Base-by-base conservation (phyloP, 192 early-diverging fungal species). In the Allomyces macrogynus region DNA sequence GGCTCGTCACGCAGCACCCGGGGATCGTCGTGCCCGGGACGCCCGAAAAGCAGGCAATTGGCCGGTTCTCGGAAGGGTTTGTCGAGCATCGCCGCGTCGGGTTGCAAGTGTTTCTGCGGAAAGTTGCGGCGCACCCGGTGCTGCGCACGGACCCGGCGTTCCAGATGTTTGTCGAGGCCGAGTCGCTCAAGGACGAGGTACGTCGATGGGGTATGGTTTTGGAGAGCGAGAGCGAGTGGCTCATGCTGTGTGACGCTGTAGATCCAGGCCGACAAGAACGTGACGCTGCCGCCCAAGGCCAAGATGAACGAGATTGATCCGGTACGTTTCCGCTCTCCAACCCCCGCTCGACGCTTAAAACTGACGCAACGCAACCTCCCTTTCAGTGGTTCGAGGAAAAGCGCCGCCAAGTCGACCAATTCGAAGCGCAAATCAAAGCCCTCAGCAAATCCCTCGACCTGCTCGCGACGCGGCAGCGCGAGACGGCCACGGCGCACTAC, bases 261-360 rank as follows among this genome's bases (percentile, higher is more conserved):
- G 49, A 57, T 57, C 5, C 16, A 20, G 20, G 49, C 12, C 49
- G 49, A 57, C 16, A 57, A 57, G 49, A 14, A 3, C 12, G 16
- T n/a, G 20, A 57, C 49, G 16, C 16, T n/a, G 2, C 49, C 49
- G 12, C 49, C 49, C 49, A 57, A 57, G 49, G 49, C 16, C 12
- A 57, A 57, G 49, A 57, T 57, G 49, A 14, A n/a, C 20, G 49
- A 57, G 49, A 57, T 57, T 57, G 49, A 57, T 57, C 49, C 49
- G 49, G 49, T 57, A 4, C 49, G 49, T 14, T 57, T 54, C 26
- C 26, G 26, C 32, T 40, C 32, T 40, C 32, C 26, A 27, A 4
- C 26, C 4, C 26, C 26, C 26, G 26, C 26, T 27, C 32, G 7
- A 40, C 32, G 32, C 32, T 40, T 7, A 40, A 40, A 7, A 40